Evolutionary conservation across 108 stramenopile genomes (phyloP), one percentile per base, ranked within the genome.

Genomic region (Conticribra guillardii): DNA sequence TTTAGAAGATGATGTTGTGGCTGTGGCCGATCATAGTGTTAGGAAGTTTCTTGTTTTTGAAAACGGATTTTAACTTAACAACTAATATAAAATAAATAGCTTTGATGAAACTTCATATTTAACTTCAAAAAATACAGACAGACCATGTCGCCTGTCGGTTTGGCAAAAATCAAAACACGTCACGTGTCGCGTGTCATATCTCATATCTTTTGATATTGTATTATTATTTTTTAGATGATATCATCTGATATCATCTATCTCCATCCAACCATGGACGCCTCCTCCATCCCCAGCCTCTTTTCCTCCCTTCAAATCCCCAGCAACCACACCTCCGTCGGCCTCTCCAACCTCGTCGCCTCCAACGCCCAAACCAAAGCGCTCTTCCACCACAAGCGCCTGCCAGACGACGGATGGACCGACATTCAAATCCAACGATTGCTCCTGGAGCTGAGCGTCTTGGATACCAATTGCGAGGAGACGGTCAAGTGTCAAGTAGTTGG

Each of bases 381-480:
- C 17, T 90, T 91, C 46, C 66, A 84, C 64, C 79, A 94, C 85
- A 82, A 86, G 29, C 83, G 90, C 18, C 51, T 94, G 3, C 90
- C 90, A 17, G 89, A 91, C 23, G 44, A 48, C n/a, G 93, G 93
- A 33, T 93, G 89, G 89, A 86, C 82, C 21, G 91, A 95, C 61
- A 56, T 92, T 19, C 89, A 95, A 69, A 95, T 95, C 52, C 91
- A 91, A 64, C 71, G 75, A 32, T 54, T 95, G 28, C 47, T 95
- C 33, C 82, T 89, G 14, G 67, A 85, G 41, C 74, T 95, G 54
- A 87, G 89, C n/a, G 83, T 82, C 5, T 65, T 96, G 63, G 95
- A 96, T 82, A 94, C 95, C 63, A 93, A 96, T 76, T 87, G 88
- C 66, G 87, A 92, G 26, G 72, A 85, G 64, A 50, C 59, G 58